Conservation (phyloP, 2,329 filamentous ascomycete genomes). For the Aureobasidium subglaciale region DNA sequence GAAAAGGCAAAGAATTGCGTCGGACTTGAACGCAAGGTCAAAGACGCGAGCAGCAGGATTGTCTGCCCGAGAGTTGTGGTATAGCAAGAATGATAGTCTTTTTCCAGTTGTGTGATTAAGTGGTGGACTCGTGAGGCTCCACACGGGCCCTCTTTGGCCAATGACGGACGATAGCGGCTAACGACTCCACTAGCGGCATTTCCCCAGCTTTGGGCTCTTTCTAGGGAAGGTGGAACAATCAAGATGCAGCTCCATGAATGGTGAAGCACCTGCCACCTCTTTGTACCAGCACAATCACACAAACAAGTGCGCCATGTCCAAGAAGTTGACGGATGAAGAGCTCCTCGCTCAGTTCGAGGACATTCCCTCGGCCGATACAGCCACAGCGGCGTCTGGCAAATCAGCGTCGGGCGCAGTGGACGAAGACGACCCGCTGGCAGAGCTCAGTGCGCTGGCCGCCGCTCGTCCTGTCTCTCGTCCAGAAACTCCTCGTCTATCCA, state of each 20-base stretch:
- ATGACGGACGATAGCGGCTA: conserved; percentile 2
- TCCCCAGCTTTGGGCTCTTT: conserved; percentile 9
- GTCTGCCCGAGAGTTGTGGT: background rate
- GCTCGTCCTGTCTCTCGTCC: conserved; percentile 65
- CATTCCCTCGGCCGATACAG: conserved; percentile 39
- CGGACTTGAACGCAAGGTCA: background rate
- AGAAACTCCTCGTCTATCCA: conserved; percentile 66
- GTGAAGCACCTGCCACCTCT: too few species aligned
- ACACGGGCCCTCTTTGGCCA: background rate
- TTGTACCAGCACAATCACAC: background rate
- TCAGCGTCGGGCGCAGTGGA: conserved; percentile 20
- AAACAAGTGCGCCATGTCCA: conserved; percentile 23
- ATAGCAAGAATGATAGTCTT: conserved; percentile 11
- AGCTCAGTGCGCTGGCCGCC: conserved; percentile 72
- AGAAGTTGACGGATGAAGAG: conserved; percentile 36
- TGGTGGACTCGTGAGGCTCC: conserved; percentile 5
- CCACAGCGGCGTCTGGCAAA: conserved; percentile 40
- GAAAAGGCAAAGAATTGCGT: background rate
- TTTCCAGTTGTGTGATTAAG: conserved; percentile 12
- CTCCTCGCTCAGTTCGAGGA: conserved; percentile 40
- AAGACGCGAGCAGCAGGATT: background rate
- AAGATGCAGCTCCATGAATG: background rate
- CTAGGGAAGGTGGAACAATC: background rate
- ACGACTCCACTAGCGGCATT: background rate
- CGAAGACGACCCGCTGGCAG: conserved; percentile 74